Percentiles rank a stretch among this genome's conserved stretches.
Evolutionary conservation across 1,284 basidiomycete species (phyloP).

Genomic region (Fomitopsis palustris): DNA sequence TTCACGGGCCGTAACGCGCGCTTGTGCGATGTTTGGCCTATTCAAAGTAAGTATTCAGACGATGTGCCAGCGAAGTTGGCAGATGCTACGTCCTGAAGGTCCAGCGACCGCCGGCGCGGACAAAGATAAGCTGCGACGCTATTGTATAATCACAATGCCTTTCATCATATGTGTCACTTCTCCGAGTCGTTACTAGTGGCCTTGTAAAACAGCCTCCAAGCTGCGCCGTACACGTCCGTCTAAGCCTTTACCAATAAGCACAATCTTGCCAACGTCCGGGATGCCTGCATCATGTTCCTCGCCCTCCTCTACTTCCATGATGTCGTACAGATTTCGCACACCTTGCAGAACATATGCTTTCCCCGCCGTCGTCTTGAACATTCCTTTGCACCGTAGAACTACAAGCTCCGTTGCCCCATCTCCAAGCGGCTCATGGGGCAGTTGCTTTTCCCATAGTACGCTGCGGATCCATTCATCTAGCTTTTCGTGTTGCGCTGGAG

Average conservation of each 20-base stretch:
- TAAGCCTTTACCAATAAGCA: conserved; percentile 84
- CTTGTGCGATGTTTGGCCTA: no score
- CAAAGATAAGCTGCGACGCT: no score
- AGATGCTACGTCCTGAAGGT: no score
- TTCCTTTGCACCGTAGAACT: conserved; percentile 82
- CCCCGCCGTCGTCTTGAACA: conserved; percentile 54
- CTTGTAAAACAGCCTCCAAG: conserved; percentile 29
- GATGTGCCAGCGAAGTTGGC: no score
- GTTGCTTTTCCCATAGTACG: conserved; percentile 72
- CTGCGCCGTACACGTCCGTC: conserved; percentile 48
- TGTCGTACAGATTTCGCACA: conserved; percentile 83
- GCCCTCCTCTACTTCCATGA: conserved; percentile 43
- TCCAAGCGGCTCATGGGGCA: conserved; percentile 31
- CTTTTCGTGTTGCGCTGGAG: conserved; percentile 36
- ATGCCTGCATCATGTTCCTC: conserved; percentile 39
- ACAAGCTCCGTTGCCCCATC: conserved; percentile 34
- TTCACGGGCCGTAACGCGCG: not conserved
- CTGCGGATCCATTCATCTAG: conserved; percentile 78
- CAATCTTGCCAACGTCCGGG: conserved; percentile 70
- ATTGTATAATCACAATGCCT: no score
- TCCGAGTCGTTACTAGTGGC: no score
- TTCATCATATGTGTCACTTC: no score
- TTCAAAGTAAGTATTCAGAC: no score
- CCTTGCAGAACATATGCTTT: conserved; percentile 78
- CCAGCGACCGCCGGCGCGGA: no score